A percentile compares a stretch with the other conserved stretches of the same genome.
These are phyloP conservation scores for Gymnopilus junonius DNA, from an alignment of 768 basidiomycete genomes.

Conservation along the genomic window DNA sequence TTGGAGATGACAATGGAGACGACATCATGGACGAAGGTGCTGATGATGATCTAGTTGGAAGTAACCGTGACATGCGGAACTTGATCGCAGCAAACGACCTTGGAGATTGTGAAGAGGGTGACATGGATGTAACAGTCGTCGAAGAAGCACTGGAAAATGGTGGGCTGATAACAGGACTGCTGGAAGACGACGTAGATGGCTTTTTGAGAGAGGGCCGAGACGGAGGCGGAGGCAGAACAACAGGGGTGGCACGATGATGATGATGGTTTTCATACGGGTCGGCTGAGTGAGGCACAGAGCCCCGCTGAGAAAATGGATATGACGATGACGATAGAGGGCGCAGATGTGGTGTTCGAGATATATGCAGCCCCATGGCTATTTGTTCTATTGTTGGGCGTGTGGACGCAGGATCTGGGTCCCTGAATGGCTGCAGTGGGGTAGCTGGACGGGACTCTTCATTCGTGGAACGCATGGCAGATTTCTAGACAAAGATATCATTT, in stretches of 20 bases:
- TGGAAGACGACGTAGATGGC: constrained; percentile 42
- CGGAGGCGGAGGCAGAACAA: constrained; percentile 56
- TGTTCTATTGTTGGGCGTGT: constrained; percentile 71
- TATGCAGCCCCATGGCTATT: constrained; percentile 81
- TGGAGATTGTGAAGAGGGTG: constrained; percentile 30
- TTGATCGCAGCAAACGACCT: constrained; percentile 43
- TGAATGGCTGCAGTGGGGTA: constrained; percentile 26
- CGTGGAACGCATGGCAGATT: constrained; percentile 34
- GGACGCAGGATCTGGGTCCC: constrained; percentile 38
- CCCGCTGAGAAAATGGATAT: constrained; percentile 36
- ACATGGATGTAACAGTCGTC: constrained; percentile 50
- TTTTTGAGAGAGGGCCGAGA: constrained; percentile 71
- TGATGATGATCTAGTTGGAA: constrained; percentile 47
- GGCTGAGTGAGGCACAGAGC: constrained; percentile 28
- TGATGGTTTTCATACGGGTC: constrained; percentile 24
- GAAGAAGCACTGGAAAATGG: constrained; percentile 48
- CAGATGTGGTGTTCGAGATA: constrained; percentile 77
- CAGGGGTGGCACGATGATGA: constrained; percentile 32
- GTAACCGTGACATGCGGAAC: constrained; percentile 55
- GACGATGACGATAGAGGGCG: constrained; percentile 42
- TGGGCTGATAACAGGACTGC: constrained; percentile 35
- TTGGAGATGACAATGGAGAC: constrained; percentile 41
- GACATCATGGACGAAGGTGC: constrained; percentile 37
- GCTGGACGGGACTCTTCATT: constrained; percentile 25
- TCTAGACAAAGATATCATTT: constrained; percentile 14